Evolutionary conservation across 371 early-diverging fungal genomes (phyloP), one percentile per base, ranked within the genome.

Genomic region (Smittium culicis): DNA sequence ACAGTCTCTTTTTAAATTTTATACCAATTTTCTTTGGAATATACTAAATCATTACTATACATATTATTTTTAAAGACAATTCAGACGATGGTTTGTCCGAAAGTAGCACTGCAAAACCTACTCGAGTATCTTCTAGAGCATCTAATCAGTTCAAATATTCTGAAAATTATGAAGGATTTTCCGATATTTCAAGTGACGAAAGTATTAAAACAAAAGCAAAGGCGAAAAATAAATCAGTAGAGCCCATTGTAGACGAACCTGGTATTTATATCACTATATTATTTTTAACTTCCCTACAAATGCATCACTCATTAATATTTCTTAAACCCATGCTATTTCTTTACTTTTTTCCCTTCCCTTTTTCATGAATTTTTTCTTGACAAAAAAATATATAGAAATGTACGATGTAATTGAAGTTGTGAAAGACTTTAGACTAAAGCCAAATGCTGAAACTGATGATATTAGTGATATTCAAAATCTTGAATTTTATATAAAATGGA

Each of bases 401-500:
- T 76, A 81, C 27, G 79, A 79, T 56, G 57, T 70, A 1, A 75
- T 79, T 16, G 76, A 77, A 72, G 67, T 69, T 58, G 70, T 79
- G 35, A 75, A 77, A 65, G 79, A 78, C 60, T 76, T 70, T 64
- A 69, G 77, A 30, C 72, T 67, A 25, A 57, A 70, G 66, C 70
- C 67, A 65, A 81, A 81, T 60, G 77, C 77, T 5, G 80, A 79
- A 2, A 79, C 77, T 24, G 72, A 77, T 35, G 81, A 79, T 31
- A 72, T 72, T 30, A 83, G 84, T 31, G 81, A 82, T 56, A 71
- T 72, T 65, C 71, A 66, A 34, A 86, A 88, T 65, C 72, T 88
- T 70, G 89, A 92, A 77, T 96, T 86, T 67, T 80, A 87, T 14
- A 83, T 98, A 71, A 96, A 98, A 72, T 98, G 97, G 97, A 88